These are phyloP conservation scores for Cladophialophora yegresii DNA, from an alignment of 2,329 filamentous ascomycete species.

Conservation along the genomic window DNA sequence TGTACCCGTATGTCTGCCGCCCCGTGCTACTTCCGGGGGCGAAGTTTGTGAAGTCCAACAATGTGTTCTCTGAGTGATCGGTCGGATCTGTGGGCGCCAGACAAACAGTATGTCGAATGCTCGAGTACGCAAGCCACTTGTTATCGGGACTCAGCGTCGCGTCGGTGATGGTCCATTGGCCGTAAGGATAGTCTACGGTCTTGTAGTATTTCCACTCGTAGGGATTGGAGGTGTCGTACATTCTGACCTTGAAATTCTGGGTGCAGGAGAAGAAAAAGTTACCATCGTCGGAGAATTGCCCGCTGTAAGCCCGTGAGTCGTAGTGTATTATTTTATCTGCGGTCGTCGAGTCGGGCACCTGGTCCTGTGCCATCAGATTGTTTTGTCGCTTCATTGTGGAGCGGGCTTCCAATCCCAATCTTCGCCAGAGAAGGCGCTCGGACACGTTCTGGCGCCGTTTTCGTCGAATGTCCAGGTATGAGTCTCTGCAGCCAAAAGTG, in stretches of 20 bases:
- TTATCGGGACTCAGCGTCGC: conserved; percentile 90
- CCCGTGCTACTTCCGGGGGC: conserved; percentile 27
- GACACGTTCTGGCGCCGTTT: conserved; percentile 65
- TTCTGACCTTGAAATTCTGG: conserved; percentile 89
- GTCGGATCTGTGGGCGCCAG: conserved; percentile 83
- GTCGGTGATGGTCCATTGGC: conserved; percentile 95
- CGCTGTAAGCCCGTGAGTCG: conserved; percentile 83
- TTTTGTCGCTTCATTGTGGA: conserved; percentile 63
- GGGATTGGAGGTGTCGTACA: conserved; percentile 97
- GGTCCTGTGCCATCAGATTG: conserved; percentile 66
- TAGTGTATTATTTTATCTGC: conserved; percentile 89
- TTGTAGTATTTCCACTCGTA: conserved; percentile 97
- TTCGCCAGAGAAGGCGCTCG: conserved; percentile 74
- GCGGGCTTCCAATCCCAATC: conserved; percentile 66
- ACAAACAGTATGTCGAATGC: conserved; percentile 80
- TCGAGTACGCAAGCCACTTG: conserved; percentile 86
- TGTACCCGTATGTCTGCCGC: conserved; percentile 28
- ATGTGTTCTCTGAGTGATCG: conserved; percentile 75
- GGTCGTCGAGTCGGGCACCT: conserved; percentile 70
- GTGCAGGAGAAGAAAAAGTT: conserved; percentile 95
- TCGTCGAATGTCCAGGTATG: conserved; percentile 51
- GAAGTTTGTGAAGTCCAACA: conserved; percentile 68
- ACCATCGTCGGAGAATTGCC: conserved; percentile 94
- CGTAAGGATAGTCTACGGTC: conserved; percentile 79
- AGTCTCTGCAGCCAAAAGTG: conserved; percentile 71